Evolutionary conservation across 2,329 filamentous ascomycete species (phyloP).

Genomic region (Paecilomyces sp.): DNA sequence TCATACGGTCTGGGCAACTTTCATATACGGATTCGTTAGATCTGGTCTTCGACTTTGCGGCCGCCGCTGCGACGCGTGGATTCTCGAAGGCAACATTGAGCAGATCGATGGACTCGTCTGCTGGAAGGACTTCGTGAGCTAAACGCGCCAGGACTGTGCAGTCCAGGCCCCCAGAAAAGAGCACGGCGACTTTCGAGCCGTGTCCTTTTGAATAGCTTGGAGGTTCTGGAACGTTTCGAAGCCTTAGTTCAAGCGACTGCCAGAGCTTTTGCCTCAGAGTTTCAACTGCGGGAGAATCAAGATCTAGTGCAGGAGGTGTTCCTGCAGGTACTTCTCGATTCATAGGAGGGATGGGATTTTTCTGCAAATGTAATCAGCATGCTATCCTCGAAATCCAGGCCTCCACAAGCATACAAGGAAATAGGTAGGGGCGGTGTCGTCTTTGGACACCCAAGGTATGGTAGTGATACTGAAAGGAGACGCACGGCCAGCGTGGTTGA

Average conservation of each 20-base stretch:
- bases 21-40: conserved; percentile 53
- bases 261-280: conserved; percentile 49
- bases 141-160: conserved; percentile 82
- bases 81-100: conserved; percentile 98
- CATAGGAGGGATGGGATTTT: conserved; percentile 38
- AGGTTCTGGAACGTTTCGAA: conserved; percentile 58
- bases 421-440: background rate
- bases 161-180: conserved; percentile 93
- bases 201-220: conserved; percentile 26
- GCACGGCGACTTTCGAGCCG: conserved; percentile 55
- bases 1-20: conserved; percentile 81
- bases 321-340: conserved; percentile 30
- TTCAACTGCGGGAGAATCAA: conserved; percentile 45
- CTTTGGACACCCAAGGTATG: conserved; percentile 10
- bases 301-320: conserved; percentile 18
- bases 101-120: conserved; percentile 67
- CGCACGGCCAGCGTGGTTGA: background rate
- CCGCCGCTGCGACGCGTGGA: conserved; percentile 59
- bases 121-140: conserved; percentile 66
- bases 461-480: conserved; percentile 1
- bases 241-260: conserved; percentile 57
- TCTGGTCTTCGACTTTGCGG: conserved; percentile 17
- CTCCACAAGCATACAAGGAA: conserved; percentile 25
- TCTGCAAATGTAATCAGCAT: conserved; percentile 16
- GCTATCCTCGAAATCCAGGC: background rate